Percentiles rank a stretch among this genome's conserved stretches.
phyloP scores from a whole-genome alignment of 257 asterid species.

The Apocynum venetum region DNA sequence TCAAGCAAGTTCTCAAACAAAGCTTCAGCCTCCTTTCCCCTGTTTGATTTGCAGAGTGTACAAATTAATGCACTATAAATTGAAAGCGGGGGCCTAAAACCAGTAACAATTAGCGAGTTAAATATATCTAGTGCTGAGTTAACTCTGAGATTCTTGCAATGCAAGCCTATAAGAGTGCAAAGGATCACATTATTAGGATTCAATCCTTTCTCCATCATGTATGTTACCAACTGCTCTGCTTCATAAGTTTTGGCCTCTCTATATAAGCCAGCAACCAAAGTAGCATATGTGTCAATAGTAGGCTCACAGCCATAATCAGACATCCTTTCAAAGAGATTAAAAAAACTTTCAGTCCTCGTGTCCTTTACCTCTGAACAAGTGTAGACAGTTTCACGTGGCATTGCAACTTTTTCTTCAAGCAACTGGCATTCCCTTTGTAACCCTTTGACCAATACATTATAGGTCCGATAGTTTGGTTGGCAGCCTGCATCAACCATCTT shows the following conservation, averaged over 20 bases:
- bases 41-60: slow-evolving; percentile 47
- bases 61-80: slow-evolving; percentile 45
- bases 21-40: slow-evolving; percentile 55
- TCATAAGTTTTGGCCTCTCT: slow-evolving; percentile 59
- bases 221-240: slow-evolving; percentile 61
- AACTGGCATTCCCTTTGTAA: slow-evolving; percentile 47
- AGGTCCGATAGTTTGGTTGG: slow-evolving; percentile 76
- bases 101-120: slow-evolving; percentile 36
- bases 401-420: slow-evolving; percentile 35
- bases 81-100: slow-evolving; percentile 55
- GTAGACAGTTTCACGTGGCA: slow-evolving; percentile 31
- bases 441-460: slow-evolving; percentile 60
- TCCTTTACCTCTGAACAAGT: slow-evolving; percentile 34
- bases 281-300: slow-evolving; percentile 43
- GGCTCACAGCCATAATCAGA: slow-evolving; percentile 64
- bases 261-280: slow-evolving; percentile 57
- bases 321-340: slow-evolving; percentile 57
- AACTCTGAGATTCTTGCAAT: slow-evolving; percentile 67
- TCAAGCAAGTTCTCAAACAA: slow-evolving; percentile 67
- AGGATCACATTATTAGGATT: slow-evolving; percentile 51
- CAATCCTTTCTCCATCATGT: slow-evolving; percentile 71
- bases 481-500: slow-evolving; percentile 59
- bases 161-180: slow-evolving; percentile 61
- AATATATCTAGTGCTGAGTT: slow-evolving; percentile 54
- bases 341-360: slow-evolving; percentile 35